Evolutionary conservation across 768 basidiomycete species (phyloP), one percentile per base, ranked within the genome.

Genomic region (Serendipita sp.): DNA sequence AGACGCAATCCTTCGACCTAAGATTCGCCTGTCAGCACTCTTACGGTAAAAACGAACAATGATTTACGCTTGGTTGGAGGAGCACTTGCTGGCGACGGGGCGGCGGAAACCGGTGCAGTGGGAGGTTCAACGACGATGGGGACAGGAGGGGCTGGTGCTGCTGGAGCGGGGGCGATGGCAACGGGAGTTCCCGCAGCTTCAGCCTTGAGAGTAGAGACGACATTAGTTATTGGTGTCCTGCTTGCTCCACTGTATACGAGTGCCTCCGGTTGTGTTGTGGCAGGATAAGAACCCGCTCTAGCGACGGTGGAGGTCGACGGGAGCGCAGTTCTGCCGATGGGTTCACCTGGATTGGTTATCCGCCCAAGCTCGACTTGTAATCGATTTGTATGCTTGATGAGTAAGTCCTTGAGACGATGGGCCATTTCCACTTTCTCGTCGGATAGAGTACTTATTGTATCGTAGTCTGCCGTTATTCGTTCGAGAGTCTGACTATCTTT

Each of bases 371-470:
- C 53, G 33, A 33, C 53, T 33, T 58, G 53, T 11, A 58, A 24
- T 58, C 53, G 53, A 31, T 58, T 58, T n/a, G 53, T n/a, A 58
- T 58, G 53, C 53, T 58, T 58, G 2, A 34, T 58, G 26, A 58
- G 53, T n/a, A 58, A 31, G 26, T 34, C 26, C 26, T 58, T 58
- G 53, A 58, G 53, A 1, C 33, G 24, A n/a, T 58, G 24, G 30
- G 53, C 53, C 17, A 58, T 22, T 9, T 58, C 53, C 5, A 58
- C 53, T n/a, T 58, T 58, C 28, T 58, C 53, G 17, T 58, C 53
- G 31, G 53, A 58, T 11, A 58, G 53, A 24, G 24, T n/a, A 31
- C 5, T 30, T 22, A 58, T 58, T n/a, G n/a, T 11, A 11, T 58
- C 53, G 30, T 30, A 58, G 53, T 58, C 53, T 11, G 53, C 33